phyloP scores from a whole-genome alignment of 208 protist genomes.

The Trypanosoma lewisi region DNA sequence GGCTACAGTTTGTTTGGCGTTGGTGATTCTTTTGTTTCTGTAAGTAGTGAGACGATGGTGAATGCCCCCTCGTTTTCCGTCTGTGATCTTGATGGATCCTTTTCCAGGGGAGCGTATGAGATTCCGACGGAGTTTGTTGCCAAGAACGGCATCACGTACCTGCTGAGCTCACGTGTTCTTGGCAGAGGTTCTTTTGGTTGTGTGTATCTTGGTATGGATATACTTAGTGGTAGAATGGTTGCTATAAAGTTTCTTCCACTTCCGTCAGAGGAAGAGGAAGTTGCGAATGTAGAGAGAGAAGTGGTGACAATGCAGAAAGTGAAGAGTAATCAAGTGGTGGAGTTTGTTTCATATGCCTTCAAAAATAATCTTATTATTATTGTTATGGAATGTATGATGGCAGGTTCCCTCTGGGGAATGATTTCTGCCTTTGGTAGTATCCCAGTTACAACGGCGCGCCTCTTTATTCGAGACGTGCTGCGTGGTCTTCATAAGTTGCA shows the following conservation, averaged over 20 bases:
- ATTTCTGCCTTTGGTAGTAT: slow-evolving; percentile 69
- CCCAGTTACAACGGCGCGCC: slow-evolving; percentile 54
- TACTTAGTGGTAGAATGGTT: slow-evolving; percentile 70
- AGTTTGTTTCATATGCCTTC: slow-evolving; percentile 86
- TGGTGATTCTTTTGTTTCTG: slow-evolving; percentile 12
- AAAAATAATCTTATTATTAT: slow-evolving; percentile 67
- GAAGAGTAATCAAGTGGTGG: slow-evolving; percentile 83
- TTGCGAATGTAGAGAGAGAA: slow-evolving; percentile 72
- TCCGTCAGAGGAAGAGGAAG: slow-evolving; percentile 57
- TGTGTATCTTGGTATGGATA: slow-evolving; percentile 87
- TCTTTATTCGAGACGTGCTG: slow-evolving; percentile 84
- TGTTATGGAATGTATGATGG: slow-evolving; percentile 91
- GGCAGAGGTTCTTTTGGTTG: slow-evolving; percentile 84
- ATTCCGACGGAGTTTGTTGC: slow-evolving; percentile 60
- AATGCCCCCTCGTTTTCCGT: slow-evolving; percentile 13
- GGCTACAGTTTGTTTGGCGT: slow-evolving; percentile 8
- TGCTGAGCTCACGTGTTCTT: slow-evolving; percentile 75
- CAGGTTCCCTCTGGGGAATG: slow-evolving; percentile 79
- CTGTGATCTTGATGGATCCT: slow-evolving; percentile 12
- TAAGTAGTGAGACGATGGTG: slow-evolving; percentile 11
- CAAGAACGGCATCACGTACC: slow-evolving; percentile 75
- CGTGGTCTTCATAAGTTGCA: slow-evolving; percentile 85
- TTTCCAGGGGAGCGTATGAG: slow-evolving; percentile 13
- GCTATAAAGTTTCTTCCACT: slow-evolving; percentile 87
- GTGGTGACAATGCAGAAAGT: slow-evolving; percentile 80